phyloP scores from a whole-genome alignment of 768 basidiomycete species.

The Trametes coccinea region DNA sequence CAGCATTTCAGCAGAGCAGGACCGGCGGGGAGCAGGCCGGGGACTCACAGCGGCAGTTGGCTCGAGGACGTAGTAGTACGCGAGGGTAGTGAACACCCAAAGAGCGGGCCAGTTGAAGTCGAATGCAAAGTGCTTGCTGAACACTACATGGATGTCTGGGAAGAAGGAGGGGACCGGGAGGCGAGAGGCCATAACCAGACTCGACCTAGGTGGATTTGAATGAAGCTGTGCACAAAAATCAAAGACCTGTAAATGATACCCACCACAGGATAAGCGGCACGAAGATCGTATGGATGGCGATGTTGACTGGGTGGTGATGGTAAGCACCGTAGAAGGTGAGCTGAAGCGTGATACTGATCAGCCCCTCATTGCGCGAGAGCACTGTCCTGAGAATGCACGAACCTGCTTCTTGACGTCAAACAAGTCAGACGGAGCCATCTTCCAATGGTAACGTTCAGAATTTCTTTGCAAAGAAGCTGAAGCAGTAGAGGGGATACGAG shows the following conservation, averaged over 20 bases:
- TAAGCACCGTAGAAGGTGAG: constrained; percentile 93
- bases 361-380: neutral
- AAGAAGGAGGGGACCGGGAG: constrained; percentile 55
- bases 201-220: constrained; percentile 49
- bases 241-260: neutral
- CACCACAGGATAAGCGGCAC: constrained; percentile 86
- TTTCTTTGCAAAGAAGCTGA: neutral
- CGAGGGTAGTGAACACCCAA: constrained; percentile 55
- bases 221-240: neutral
- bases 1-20: constrained; percentile 3
- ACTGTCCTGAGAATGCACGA: constrained; percentile 8
- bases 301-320: constrained; percentile 80
- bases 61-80: constrained; percentile 82
- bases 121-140: constrained; percentile 67
- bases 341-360: constrained; percentile 39
- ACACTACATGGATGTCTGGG: constrained; percentile 48
- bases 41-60: constrained; percentile 73
- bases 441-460: constrained; percentile 3
- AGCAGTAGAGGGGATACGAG: neutral
- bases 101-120: constrained; percentile 70
- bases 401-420: constrained; percentile 77
- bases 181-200: constrained; percentile 49
- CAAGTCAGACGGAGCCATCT: constrained; percentile 39
- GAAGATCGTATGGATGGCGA: constrained; percentile 82
- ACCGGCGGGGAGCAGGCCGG: neutral